These are phyloP conservation scores for Diplosphaera chodatii DNA, from an alignment of 139 green algal species.

Conservation along the genomic window DNA sequence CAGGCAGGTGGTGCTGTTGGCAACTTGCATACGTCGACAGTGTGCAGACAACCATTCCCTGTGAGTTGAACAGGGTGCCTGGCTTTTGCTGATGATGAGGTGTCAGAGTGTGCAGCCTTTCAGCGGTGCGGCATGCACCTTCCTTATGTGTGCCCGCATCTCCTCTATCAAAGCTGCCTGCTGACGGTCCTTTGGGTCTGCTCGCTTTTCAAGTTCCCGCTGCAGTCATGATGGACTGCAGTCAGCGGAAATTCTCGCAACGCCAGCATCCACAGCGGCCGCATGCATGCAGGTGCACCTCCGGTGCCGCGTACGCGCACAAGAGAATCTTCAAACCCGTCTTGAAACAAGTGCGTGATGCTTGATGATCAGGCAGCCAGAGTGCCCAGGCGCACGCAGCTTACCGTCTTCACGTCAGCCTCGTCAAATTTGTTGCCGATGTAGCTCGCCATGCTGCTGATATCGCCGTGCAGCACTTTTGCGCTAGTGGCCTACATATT, in stretches of 20 bases:
- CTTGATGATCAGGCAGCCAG: no score
- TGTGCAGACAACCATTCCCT: background rate
- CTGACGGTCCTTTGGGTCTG: constrained; percentile 62
- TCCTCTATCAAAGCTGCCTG: constrained; percentile 75
- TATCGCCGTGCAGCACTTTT: background rate
- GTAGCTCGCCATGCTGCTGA: constrained; percentile 47
- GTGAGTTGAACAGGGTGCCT: background rate
- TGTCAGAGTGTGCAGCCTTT: background rate
- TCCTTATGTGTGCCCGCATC: constrained; percentile 81
- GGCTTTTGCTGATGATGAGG: background rate
- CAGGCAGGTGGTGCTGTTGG: no score
- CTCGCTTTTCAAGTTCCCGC: constrained; percentile 65
- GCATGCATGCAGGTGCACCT: no score
- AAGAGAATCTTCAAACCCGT: no score
- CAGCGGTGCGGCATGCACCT: constrained; percentile 35
- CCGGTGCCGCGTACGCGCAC: no score
- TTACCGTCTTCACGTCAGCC: constrained; percentile 38
- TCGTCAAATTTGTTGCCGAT: constrained; percentile 56
- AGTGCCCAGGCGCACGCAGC: no score
- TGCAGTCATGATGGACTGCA: constrained; percentile 21
- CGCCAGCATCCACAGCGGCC: no score
- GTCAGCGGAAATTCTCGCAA: no score
- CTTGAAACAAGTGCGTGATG: no score
- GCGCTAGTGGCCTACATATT: no score
- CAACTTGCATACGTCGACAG: no score